These are phyloP conservation scores for Colletotrichum magnum DNA, from an alignment of 2,329 filamentous ascomycete genomes.

Conservation along the genomic window DNA sequence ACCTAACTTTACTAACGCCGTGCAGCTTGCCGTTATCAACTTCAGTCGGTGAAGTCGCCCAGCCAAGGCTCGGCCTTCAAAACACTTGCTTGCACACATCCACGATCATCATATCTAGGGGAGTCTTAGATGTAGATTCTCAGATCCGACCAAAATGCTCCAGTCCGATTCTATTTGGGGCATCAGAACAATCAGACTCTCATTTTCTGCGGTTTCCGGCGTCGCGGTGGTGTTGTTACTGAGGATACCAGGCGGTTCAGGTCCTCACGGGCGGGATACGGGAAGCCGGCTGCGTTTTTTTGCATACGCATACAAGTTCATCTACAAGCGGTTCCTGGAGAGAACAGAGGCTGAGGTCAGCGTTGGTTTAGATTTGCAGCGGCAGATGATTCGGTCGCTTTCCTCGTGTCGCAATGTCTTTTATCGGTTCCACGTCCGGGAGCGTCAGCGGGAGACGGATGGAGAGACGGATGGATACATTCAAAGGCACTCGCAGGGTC, in stretches of 20 bases:
- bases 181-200: not conserved
- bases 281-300: conserved; percentile 29
- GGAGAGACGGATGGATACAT: conserved; percentile 20
- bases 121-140: conserved; percentile 4
- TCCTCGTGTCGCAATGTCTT: conserved; percentile 14
- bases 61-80: not conserved
- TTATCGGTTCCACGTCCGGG: conserved; percentile 3
- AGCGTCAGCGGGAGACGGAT: conserved; percentile 15
- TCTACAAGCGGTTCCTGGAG: conserved; percentile 36
- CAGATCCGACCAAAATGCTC: not conserved
- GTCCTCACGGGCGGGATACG: conserved; percentile 25
- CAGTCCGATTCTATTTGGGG: not conserved
- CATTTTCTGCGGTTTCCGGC: conserved; percentile 31
- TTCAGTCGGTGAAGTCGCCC: conserved; percentile 56
- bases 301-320: conserved; percentile 34
- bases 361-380: conserved; percentile 27
- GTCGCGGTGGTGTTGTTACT: conserved; percentile 35
- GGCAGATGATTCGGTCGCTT: conserved; percentile 31
- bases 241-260: conserved; percentile 29
- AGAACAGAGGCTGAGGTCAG: conserved; percentile 26
- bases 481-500: conserved; percentile 18
- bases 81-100: not conserved
- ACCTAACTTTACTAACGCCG: conserved; percentile 10
- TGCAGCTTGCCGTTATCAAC: conserved; percentile 65
- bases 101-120: not conserved